Evolutionary conservation across 768 basidiomycete species (phyloP), one percentile per base, ranked within the genome.

Genomic region (Pisolithus marmoratus): DNA sequence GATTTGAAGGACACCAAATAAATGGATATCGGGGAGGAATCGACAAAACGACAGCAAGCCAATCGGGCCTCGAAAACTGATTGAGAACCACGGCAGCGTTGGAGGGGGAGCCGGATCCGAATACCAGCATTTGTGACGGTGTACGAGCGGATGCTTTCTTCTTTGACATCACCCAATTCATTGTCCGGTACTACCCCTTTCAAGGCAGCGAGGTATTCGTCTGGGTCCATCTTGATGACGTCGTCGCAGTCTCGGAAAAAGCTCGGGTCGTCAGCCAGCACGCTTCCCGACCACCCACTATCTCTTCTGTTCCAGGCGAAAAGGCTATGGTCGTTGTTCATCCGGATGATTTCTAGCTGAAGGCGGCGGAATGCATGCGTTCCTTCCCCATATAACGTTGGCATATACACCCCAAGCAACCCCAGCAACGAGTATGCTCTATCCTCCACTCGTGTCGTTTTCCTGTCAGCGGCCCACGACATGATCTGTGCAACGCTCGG

Each of bases 361-460:
- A 54, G 53, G 19, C 53, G 52, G 15, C 20, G 51, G 31, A 54
- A 54, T 11, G 53, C 53, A 20, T 54, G 43, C 22, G 22, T 40
- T 22, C 59, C 59, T 43, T 57, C 58, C 22, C 59, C 59, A 41
- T 60, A 60, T 14, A 47, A 41, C 20, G 57, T 54, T 7, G 55
- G 46, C 17, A 60, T 26, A 36, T 48, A 44, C 37, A 56, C 54
- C 12, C 51, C 47, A 34, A 60, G 54, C 8, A 60, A 36, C 5
- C 52, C 58, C 45, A 60, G 38, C n/a, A 60, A 36, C 11, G 53
- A 59, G 37, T 60, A 60, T 5, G 58, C 55, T 15, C 36, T 46
- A 24, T 60, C 59, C 43, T 59, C 59, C 22, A 38, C 34, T 24
- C 53, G 45, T 19, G 53, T 56, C 38, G 59, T 60, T 15, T 38